phyloP scores from a whole-genome alignment of 768 basidiomycete species.

The Boletus subcaerulescens region DNA sequence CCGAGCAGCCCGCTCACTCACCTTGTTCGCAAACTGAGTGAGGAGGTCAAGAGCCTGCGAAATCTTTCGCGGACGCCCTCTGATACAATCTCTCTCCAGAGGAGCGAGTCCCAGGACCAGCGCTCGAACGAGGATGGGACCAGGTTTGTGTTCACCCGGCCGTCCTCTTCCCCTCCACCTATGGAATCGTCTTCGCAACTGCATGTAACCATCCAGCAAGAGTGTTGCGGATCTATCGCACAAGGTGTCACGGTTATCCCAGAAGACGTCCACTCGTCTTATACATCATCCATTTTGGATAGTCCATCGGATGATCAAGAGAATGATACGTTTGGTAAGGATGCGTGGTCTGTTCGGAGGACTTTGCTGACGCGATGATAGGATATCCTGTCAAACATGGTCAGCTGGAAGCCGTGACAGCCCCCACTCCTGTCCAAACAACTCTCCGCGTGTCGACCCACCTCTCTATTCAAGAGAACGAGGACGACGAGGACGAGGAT shows the following conservation, averaged over 20 bases:
- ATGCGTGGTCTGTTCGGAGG: background rate
- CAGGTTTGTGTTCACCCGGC: slow-evolving; percentile 14
- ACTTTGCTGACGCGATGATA: slow-evolving; percentile 6
- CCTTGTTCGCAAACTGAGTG: slow-evolving; percentile 41
- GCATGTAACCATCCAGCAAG: slow-evolving; percentile 2
- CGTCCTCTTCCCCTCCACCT: slow-evolving; percentile 17
- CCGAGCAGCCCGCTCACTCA: slow-evolving; percentile 37
- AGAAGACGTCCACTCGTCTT: slow-evolving; percentile 27
- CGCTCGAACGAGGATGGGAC: slow-evolving; percentile 11
- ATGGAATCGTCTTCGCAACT: slow-evolving; percentile 7
- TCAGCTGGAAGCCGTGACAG: slow-evolving; percentile 10
- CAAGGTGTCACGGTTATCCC: slow-evolving; percentile 11
- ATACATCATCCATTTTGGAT: slow-evolving; percentile 20
- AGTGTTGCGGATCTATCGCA: background rate
- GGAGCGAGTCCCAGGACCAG: slow-evolving; percentile 5
- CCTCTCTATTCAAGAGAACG: slow-evolving; percentile 16
- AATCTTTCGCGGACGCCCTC: slow-evolving; percentile 10
- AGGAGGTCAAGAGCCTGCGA: slow-evolving; percentile 32
- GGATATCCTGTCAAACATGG: slow-evolving; percentile 25
- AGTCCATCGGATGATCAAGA: slow-evolving; percentile 11
- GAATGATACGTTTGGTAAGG: slow-evolving; percentile 32
- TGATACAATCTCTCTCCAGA: slow-evolving; percentile 7
- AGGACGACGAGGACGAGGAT: background rate
- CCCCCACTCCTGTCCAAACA: slow-evolving; percentile 13
- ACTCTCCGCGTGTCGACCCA: slow-evolving; percentile 21